Conservation (phyloP, 148 eudicot species). For the Rhododendron simsii region DNA sequence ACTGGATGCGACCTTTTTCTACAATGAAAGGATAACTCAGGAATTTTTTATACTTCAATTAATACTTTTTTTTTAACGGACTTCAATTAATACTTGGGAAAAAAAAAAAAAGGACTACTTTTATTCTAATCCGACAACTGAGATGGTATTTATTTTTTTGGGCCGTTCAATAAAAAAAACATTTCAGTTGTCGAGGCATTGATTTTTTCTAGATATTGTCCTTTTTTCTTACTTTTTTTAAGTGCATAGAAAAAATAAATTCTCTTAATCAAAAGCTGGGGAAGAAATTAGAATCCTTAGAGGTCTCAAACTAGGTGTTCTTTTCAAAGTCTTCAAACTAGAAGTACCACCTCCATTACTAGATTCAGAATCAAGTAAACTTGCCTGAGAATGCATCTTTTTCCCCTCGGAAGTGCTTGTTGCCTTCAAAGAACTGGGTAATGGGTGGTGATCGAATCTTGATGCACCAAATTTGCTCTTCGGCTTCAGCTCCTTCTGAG, state of each 20-base stretch:
- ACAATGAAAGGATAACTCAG: too few relatives aligned
- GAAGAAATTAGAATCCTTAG: slow-evolving; percentile 27
- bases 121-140: too few relatives aligned
- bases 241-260: neutral
- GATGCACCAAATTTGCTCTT: slow-evolving; percentile 29
- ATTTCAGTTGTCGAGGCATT: neutral
- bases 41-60: too few relatives aligned
- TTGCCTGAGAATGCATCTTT: slow-evolving; percentile 28
- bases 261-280: neutral
- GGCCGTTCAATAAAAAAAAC: too few relatives aligned
- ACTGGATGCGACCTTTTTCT: too few relatives aligned
- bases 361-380: slow-evolving; percentile 11
- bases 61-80: too few relatives aligned
- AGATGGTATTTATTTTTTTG: too few relatives aligned
- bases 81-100: too few relatives aligned
- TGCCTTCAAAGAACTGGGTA: slow-evolving; percentile 49
- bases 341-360: neutral
- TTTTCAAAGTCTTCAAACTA: slow-evolving; percentile 29
- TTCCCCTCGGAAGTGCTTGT: slow-evolving; percentile 45
- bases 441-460: slow-evolving; percentile 27
- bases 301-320: slow-evolving; percentile 47
- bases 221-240: neutral
- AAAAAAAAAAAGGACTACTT: too few relatives aligned
- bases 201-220: neutral
- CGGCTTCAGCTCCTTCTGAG: slow-evolving; percentile 28